Evolutionary conservation across 2,329 filamentous ascomycete genomes (phyloP).

Genomic region (Trichoderma hamatum): DNA sequence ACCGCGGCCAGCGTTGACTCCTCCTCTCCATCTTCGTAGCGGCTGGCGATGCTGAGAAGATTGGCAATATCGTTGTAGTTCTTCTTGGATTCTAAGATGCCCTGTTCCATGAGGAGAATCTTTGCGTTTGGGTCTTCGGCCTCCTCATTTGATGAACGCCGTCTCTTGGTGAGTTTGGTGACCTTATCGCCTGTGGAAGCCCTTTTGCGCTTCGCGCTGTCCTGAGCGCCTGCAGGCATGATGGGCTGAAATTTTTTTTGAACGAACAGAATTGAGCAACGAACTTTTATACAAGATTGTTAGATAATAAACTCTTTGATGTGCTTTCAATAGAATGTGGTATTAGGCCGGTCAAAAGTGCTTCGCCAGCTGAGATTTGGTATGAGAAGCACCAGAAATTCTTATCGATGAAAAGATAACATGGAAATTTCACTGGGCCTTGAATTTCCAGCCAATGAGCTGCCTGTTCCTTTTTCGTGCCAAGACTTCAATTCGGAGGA

Average conservation of each 20-base stretch:
- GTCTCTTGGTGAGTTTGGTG: slow-evolving; percentile 51
- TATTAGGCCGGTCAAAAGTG: not conserved
- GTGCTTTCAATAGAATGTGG: not conserved
- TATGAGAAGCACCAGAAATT: slow-evolving; percentile 17
- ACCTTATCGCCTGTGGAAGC: slow-evolving; percentile 41
- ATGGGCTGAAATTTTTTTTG: slow-evolving; percentile 5
- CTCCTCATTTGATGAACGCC: slow-evolving; percentile 51
- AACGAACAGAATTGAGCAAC: not conserved
- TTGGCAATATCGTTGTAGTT: slow-evolving; percentile 89
- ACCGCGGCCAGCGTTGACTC: slow-evolving; percentile 72
- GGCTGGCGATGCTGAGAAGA: slow-evolving; percentile 63
- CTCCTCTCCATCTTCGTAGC: slow-evolving; percentile 49
- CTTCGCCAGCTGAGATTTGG: not conserved
- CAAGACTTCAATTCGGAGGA: slow-evolving; percentile 28
- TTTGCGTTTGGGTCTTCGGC: slow-evolving; percentile 61
- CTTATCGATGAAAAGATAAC: slow-evolving; percentile 23
- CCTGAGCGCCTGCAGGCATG: slow-evolving; percentile 28
- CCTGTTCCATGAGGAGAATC: slow-evolving; percentile 75
- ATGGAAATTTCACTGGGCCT: slow-evolving; percentile 38
- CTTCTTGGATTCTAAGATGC: slow-evolving; percentile 82
- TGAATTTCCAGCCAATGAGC: slow-evolving; percentile 39
- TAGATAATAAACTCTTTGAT: not conserved
- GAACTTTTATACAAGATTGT: not conserved
- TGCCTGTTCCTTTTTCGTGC: not conserved
- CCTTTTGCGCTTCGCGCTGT: slow-evolving; percentile 57